Evolutionary conservation across 352 stramenopile genomes (phyloP).

Genomic region (Pythium rhizo-oryzae): DNA sequence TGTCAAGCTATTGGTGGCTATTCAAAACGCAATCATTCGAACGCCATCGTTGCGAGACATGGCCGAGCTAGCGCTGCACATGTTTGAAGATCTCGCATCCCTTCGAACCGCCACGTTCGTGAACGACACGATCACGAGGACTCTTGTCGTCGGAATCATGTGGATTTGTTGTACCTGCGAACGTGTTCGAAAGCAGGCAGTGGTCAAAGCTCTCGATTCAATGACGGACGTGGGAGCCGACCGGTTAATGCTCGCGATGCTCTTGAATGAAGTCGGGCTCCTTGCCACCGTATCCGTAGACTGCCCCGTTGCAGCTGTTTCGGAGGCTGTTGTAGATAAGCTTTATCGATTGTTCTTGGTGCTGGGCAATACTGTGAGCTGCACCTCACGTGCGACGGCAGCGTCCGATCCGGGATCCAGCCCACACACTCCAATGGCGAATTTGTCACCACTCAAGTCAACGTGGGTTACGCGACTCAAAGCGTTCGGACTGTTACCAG

Average conservation of each 20-base stretch:
- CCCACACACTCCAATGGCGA: too few species aligned
- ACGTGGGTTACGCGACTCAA: slow-evolving; percentile 1
- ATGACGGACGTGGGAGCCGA: background rate
- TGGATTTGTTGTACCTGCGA: slow-evolving; percentile 23
- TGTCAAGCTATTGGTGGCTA: slow-evolving; percentile 18
- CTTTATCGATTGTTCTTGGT: background rate
- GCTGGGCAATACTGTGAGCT: background rate
- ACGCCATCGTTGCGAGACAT: slow-evolving; percentile 1
- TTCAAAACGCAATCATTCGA: slow-evolving; percentile 20
- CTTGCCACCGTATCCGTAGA: slow-evolving; percentile 12
- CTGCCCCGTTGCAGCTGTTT: background rate
- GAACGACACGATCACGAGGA: slow-evolving; percentile 5
- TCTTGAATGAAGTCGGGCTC: slow-evolving; percentile 15
- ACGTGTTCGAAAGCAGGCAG: slow-evolving; percentile 7
- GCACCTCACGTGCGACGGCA: too few species aligned
- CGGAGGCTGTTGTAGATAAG: background rate
- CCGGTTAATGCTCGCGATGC: background rate
- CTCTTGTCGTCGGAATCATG: slow-evolving; percentile 11
- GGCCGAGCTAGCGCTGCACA: background rate
- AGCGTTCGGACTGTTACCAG: slow-evolving; percentile 9
- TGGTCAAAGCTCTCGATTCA: background rate
- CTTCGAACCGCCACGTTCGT: background rate
- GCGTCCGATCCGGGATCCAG: too few species aligned
- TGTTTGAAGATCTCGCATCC: slow-evolving; percentile 11
- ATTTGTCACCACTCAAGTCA: background rate